Conservation (phyloP, 1,139 yeast genomes). For the Saccharomyces hybrid region DNA sequence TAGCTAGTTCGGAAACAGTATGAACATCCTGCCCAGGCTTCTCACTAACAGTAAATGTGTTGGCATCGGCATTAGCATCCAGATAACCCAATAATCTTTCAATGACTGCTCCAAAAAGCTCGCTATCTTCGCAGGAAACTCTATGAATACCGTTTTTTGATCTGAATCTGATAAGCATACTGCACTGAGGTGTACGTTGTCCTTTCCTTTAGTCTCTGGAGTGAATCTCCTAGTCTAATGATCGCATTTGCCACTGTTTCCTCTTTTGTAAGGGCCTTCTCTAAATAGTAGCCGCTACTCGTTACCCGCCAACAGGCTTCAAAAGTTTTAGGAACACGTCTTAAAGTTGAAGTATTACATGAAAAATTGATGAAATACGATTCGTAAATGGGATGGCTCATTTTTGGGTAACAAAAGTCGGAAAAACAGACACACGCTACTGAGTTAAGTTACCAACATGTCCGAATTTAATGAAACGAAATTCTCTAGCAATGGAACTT, state of each 20-base stretch:
- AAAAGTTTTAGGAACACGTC: neutral
- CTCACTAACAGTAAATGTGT: slow-evolving; percentile 33
- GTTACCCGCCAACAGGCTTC: neutral
- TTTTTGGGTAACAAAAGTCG: neutral
- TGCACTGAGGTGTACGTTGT: neutral
- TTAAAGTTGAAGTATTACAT: slow-evolving; percentile 10
- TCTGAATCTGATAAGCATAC: slow-evolving; percentile 64
- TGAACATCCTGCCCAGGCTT: slow-evolving; percentile 46
- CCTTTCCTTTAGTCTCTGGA: neutral
- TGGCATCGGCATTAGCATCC: slow-evolving; percentile 20
- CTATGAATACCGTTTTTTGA: slow-evolving; percentile 79
- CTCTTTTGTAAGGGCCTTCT: neutral
- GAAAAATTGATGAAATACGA: slow-evolving; percentile 1
- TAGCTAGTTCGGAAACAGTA: slow-evolving; percentile 38
- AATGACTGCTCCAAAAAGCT: slow-evolving; percentile 44
- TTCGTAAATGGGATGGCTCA: slow-evolving; percentile 5
- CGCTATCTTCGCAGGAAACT: slow-evolving; percentile 42
- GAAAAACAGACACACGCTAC: neutral
- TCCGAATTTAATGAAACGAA: neutral
- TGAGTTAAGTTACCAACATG: neutral
- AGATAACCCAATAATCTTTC: slow-evolving; percentile 33
- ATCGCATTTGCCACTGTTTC: neutral
- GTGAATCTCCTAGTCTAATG: neutral
- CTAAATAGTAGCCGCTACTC: neutral
- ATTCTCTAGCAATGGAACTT: slow-evolving; percentile 8